phyloP scores from a whole-genome alignment of 176 grass and related monocot genomes.

The Oryza brachyantha region DNA sequence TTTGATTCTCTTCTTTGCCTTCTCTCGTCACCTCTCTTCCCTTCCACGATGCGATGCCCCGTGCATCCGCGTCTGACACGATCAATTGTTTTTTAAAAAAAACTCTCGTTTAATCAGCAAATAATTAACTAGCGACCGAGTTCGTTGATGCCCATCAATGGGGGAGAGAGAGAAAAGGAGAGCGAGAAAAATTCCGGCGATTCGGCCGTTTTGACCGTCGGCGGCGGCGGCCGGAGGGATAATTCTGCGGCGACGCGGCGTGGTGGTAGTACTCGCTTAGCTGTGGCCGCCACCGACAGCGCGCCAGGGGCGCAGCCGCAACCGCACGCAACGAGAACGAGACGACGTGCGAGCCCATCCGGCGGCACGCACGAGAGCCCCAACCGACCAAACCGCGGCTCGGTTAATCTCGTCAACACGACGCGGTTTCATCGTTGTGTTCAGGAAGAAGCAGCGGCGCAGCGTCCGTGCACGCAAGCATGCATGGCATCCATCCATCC shows the following conservation, averaged over 20 bases:
- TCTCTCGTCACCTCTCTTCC: not conserved
- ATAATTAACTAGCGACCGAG: not conserved
- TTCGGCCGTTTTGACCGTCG: not conserved
- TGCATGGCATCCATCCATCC: too few relatives aligned
- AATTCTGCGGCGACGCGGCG: not conserved
- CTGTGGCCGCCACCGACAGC: slow-evolving; percentile 38
- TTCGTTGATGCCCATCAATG: not conserved
- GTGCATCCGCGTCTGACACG: not conserved
- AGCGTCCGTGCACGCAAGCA: not conserved
- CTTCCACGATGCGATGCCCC: not conserved
- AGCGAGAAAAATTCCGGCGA: not conserved
- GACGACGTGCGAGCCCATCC: slow-evolving; percentile 43
- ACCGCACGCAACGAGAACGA: slow-evolving; percentile 44
- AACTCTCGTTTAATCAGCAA: not conserved
- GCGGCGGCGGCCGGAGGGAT: not conserved
- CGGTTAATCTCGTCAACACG: not conserved
- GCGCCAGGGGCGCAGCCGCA: slow-evolving; percentile 28
- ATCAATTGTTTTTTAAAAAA: not conserved
- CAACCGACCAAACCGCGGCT: slow-evolving; percentile 2
- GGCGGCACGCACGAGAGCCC: not conserved
- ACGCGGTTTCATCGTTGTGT: not conserved
- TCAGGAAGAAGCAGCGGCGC: not conserved
- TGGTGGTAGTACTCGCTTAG: not conserved
- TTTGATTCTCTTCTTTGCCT: not conserved
- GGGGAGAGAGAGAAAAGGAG: not conserved